Evolutionary conservation across 2,329 filamentous ascomycete species (phyloP), one percentile per base, ranked within the genome.

Genomic region (Aschersonia sp.): DNA sequence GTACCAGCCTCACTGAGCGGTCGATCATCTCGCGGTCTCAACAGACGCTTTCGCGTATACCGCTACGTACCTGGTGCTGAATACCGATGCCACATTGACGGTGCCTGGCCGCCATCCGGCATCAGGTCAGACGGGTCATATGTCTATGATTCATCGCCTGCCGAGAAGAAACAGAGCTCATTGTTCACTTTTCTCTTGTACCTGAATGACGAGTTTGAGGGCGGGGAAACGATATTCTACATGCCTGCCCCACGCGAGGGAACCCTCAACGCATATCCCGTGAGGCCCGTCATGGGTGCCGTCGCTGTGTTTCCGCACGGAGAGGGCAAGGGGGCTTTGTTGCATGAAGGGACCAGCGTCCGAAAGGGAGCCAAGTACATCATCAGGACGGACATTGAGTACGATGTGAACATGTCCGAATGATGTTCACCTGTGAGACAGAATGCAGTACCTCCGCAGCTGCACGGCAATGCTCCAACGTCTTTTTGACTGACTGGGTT

Each of bases 321-420:
- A 0, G 81, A 85, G 54, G 72, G 76, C 0, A 73, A 73, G 41
- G 79, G 79, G 0, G 79, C 79, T 5, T 59, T 85, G 47, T 56
- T 86, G 49, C 82, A 86, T 54, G 82, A 85, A 57, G 82, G 82
- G 0, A 85, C 82, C 0, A 81, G 82, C 0, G 82, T 86, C 0
- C 69, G 72, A n/a, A 76, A 75, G 54, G 80, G 78, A 0, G 76
- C 78, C 0, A 76, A 76, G 59, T 86, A 85, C 57, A 78, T 86
- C 1, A 84, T 85, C 43, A 63, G 82, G 48, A 84, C 81, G 0
- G 82, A 86, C 58, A 76, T 86, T 4, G 75, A 83, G 59, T 86
- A 84, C 53, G 81, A 85, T 59, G 65, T 85, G 70, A 63, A 69
- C 33, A 12, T 12, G 7, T 37, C 33, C 7, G 12, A 37, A 22